Percentiles rank a stretch among this genome's conserved stretches.
Evolutionary conservation across 805 yeast genomes (phyloP).

Genomic region (Saccharomyces jurei): DNA sequence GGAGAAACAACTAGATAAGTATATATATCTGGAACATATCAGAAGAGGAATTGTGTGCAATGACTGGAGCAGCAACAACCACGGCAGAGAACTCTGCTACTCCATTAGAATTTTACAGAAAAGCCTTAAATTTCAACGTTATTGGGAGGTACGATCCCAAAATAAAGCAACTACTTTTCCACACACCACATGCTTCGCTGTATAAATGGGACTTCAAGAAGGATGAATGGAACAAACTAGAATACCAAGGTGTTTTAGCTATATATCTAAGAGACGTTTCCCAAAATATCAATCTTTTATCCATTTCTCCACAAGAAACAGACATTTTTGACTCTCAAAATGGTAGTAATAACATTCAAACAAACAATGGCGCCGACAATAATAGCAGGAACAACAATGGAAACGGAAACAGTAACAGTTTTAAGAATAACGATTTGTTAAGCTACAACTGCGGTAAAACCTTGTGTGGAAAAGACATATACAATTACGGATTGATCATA

Average conservation of each 20-base stretch:
- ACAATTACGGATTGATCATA: constrained; percentile 62
- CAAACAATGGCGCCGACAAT: constrained; percentile 4
- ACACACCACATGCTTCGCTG: constrained; percentile 64
- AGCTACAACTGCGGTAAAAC: constrained; percentile 10
- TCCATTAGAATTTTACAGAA: constrained; percentile 54
- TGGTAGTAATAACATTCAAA: constrained; percentile 22
- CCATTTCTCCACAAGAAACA: constrained; percentile 3
- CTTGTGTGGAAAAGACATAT: constrained; percentile 32
- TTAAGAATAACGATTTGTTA: constrained; percentile 1
- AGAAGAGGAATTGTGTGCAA: neutral
- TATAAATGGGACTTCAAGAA: constrained; percentile 50
- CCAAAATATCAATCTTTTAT: constrained; percentile 18
- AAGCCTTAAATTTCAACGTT: constrained; percentile 66
- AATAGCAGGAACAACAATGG: neutral
- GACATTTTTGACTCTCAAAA: neutral
- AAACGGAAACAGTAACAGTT: constrained; percentile 1
- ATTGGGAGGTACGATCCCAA: constrained; percentile 70
- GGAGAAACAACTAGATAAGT: neutral
- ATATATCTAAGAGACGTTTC: constrained; percentile 48
- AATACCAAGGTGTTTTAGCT: constrained; percentile 62
- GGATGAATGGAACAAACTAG: constrained; percentile 65
- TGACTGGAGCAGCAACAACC: constrained; percentile 6
- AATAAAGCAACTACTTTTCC: constrained; percentile 56
- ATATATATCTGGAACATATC: neutral
- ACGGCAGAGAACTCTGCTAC: constrained; percentile 6